These are phyloP conservation scores for Immersiporthe knoxdaviesiana DNA, from an alignment of 2,329 filamentous ascomycete genomes.

Conservation along the genomic window DNA sequence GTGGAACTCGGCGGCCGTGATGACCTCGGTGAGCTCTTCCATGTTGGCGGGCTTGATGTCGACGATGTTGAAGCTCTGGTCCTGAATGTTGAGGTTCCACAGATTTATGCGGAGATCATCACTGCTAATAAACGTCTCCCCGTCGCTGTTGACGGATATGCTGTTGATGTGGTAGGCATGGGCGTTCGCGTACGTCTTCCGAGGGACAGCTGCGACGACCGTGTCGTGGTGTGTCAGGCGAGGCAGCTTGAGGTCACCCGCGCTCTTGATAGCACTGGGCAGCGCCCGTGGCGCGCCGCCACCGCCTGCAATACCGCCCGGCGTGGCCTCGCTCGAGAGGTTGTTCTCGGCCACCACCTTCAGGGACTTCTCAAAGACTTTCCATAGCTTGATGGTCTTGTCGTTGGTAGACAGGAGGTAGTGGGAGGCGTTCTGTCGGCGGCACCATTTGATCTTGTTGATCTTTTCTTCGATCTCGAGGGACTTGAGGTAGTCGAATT, in stretches of 20 bases:
- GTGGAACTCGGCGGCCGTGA: slow-evolving; percentile 97
- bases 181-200: slow-evolving; percentile 95
- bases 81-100: slow-evolving; percentile 99
- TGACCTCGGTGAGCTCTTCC: slow-evolving; percentile 98
- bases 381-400: slow-evolving; percentile 99
- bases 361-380: slow-evolving; percentile 98
- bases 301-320: slow-evolving; percentile 70
- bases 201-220: slow-evolving; percentile 92
- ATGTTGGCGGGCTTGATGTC: slow-evolving; percentile 99
- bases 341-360: slow-evolving; percentile 99
- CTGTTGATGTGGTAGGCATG: slow-evolving; percentile 99
- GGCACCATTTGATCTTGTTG: slow-evolving; percentile 99
- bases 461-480: slow-evolving; percentile 99
- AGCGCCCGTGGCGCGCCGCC: slow-evolving; percentile 77
- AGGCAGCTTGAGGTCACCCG: slow-evolving; percentile 86
- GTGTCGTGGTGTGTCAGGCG: slow-evolving; percentile 98
- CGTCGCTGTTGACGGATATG: slow-evolving; percentile 99
- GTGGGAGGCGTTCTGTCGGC: slow-evolving; percentile 96
- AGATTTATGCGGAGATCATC: slow-evolving; percentile 97
- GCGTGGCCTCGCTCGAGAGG: slow-evolving; percentile 89
- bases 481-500: slow-evolving; percentile 99
- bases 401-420: slow-evolving; percentile 98
- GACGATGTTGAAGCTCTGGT: slow-evolving; percentile 99
- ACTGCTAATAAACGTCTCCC: slow-evolving; percentile 98
- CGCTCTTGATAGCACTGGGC: slow-evolving; percentile 76